Conservation (phyloP, 306 rosid genomes). For the Cucurbita argyrosperma region DNA sequence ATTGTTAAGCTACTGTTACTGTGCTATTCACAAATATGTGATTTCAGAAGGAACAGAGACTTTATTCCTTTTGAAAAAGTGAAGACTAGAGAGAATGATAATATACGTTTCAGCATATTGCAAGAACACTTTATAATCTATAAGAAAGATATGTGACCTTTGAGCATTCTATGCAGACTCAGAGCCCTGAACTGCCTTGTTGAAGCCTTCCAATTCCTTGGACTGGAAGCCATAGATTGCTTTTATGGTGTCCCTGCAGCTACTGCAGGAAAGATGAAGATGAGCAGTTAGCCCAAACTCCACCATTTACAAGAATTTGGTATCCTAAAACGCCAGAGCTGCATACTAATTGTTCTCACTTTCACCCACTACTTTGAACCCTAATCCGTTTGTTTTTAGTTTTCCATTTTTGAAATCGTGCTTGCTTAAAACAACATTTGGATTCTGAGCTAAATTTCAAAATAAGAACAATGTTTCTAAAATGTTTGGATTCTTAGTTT, state of each 20-base stretch:
- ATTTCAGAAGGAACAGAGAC: neutral
- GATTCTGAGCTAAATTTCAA: too few relatives aligned
- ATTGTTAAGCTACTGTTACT: neutral
- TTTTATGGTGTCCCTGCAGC: conserved; percentile 69
- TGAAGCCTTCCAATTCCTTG: conserved; percentile 52
- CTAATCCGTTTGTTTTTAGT: too few relatives aligned
- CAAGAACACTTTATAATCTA: neutral
- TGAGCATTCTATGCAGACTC: conserved; percentile 14
- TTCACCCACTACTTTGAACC: too few relatives aligned
- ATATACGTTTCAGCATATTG: neutral
- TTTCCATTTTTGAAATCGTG: too few relatives aligned
- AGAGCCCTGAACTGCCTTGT: conserved; percentile 23
- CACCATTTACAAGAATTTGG: neutral
- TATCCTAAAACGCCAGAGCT: neutral
- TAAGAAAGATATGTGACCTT: neutral
- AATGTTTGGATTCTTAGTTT: too few relatives aligned
- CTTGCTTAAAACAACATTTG: too few relatives aligned
- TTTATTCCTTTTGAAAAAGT: neutral
- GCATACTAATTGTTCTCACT: too few relatives aligned
- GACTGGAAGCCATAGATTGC: conserved; percentile 59
- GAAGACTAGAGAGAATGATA: neutral
- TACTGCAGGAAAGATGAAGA: conserved; percentile 31
- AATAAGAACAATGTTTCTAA: too few relatives aligned
- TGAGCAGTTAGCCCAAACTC: neutral
- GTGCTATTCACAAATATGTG: neutral